Evolutionary conservation across 2,329 filamentous ascomycete genomes (phyloP).

Genomic region (Byssoonygena ceratinophila): DNA sequence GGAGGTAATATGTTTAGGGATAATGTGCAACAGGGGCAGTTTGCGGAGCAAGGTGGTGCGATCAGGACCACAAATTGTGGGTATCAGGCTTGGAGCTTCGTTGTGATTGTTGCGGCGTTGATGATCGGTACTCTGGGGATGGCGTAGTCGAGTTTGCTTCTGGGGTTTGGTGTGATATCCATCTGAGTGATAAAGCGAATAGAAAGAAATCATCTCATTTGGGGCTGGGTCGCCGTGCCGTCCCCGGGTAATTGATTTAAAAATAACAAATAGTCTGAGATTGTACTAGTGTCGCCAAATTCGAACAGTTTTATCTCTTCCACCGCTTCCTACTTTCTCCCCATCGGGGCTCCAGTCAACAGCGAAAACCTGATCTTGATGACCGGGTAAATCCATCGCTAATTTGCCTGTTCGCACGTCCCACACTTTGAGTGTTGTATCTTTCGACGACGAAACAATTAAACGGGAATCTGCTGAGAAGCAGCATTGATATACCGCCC

Average conservation of each 20-base stretch:
- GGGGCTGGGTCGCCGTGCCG: too few relatives aligned
- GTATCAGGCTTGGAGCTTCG: background rate
- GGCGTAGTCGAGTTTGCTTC: background rate
- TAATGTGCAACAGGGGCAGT: conserved; percentile 12
- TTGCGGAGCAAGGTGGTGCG: background rate
- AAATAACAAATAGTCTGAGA: background rate
- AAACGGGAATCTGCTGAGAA: conserved; percentile 90
- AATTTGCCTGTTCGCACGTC: conserved; percentile 78
- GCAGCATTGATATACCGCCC: conserved; percentile 80
- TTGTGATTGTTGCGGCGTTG: background rate
- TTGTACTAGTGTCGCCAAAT: conserved; percentile 50
- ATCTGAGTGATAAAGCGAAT: background rate
- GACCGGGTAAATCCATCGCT: conserved; percentile 71
- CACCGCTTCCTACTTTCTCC: conserved; percentile 76
- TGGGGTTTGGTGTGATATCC: background rate
- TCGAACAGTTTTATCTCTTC: conserved; percentile 71
- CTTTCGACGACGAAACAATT: conserved; percentile 77
- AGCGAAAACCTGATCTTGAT: conserved; percentile 86
- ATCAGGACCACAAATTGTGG: background rate
- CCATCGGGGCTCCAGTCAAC: conserved; percentile 94
- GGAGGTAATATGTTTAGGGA: conserved; percentile 19
- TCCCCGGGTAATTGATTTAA: background rate
- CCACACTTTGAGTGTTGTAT: conserved; percentile 92
- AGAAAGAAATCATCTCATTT: too few relatives aligned
- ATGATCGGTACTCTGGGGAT: background rate